These are phyloP conservation scores for Seminavis robusta DNA, from an alignment of 108 stramenopile genomes.

Conservation along the genomic window DNA sequence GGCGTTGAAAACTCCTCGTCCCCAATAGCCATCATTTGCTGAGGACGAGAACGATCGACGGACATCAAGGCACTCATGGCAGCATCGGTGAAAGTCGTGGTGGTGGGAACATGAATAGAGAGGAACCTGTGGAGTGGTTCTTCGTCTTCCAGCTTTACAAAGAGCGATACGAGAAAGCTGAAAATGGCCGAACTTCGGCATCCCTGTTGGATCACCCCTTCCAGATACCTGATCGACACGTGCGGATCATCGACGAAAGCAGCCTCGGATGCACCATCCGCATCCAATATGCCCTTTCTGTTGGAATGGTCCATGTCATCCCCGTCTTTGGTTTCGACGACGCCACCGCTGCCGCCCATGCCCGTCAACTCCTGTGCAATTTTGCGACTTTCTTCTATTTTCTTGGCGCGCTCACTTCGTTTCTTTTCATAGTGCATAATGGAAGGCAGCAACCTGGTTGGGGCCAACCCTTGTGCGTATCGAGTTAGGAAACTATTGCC, in stretches of 20 bases:
- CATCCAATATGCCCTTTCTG: too few relatives aligned
- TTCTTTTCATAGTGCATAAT: constrained; percentile 76
- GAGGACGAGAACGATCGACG: constrained; percentile 2
- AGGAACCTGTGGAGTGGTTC: constrained; percentile 77
- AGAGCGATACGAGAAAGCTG: constrained; percentile 73
- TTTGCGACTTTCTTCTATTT: not conserved
- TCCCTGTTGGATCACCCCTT: constrained; percentile 80
- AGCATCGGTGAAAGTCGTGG: constrained; percentile 10
- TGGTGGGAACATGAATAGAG: constrained; percentile 61
- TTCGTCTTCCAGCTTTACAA: constrained; percentile 76
- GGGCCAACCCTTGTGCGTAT: constrained; percentile 69
- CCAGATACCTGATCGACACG: constrained; percentile 62
- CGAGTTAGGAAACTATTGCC: constrained; percentile 70
- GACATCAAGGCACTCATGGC: constrained; percentile 17
- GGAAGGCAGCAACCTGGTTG: constrained; percentile 68
- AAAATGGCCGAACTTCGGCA: constrained; percentile 71
- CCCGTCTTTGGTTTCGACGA: constrained; percentile 18
- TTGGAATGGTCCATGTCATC: constrained; percentile 35
- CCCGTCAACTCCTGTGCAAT: constrained; percentile 17
- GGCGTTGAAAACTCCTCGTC: constrained; percentile 49
- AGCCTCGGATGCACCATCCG: constrained; percentile 4
- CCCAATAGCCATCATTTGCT: too few relatives aligned
- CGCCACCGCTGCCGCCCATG: constrained; percentile 1
- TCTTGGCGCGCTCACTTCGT: constrained; percentile 24
- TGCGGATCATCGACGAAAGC: constrained; percentile 63